Evolutionary conservation across 2,329 filamentous ascomycete species (phyloP), one percentile per base, ranked within the genome.

Genomic region (Penicillium hesseltinei): DNA sequence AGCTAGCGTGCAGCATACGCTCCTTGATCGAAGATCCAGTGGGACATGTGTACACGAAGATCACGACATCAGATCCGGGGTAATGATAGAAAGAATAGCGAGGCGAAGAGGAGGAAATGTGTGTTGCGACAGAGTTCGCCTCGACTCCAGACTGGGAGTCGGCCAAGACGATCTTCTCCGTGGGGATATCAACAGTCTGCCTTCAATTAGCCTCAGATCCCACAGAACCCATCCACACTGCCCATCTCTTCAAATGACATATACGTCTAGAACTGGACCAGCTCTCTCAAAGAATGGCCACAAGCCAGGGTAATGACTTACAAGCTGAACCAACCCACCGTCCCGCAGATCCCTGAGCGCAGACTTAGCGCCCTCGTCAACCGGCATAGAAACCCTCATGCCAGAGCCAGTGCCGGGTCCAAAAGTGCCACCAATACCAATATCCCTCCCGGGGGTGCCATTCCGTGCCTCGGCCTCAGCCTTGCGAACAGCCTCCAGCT

Each of bases 1-100:
- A 82, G 53, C 82, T 84, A 25, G 85, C 84, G 71, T 87, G 86
- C 58, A 88, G 66, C 85, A 88, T 88, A 54, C 85, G 78, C 71
- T 87, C 84, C 73, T 85, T 87, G 69, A 88, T 84, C 70, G 83
- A 85, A 15, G 82, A 83, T 13, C 69, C 77, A 0, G 80, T 78
- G 13, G 85, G 85, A 69, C 85, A 88, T 21, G 85, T 86, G 67
- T 86, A 87, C 57, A 88, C 81, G 71, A 88, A 88, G 23, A 87
- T 72, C 13, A 86, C 77, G 2, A 73, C 68, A 7, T 75, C 72
- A 13, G 76, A 76, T 35, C 76, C 73, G 6, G 77, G 75, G 61
- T 84, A 80, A 51, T 81, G 78, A 71, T 86, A 88, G 66, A 87
- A 86, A 5, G 80, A 79, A 68, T 86, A 88, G 54, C 83, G 76